A percentile compares a stretch with the other conserved stretches of the same genome.
phyloP scores from a whole-genome alignment of 352 stramenopile genomes.

The Pelagophyceae sp. region DNA sequence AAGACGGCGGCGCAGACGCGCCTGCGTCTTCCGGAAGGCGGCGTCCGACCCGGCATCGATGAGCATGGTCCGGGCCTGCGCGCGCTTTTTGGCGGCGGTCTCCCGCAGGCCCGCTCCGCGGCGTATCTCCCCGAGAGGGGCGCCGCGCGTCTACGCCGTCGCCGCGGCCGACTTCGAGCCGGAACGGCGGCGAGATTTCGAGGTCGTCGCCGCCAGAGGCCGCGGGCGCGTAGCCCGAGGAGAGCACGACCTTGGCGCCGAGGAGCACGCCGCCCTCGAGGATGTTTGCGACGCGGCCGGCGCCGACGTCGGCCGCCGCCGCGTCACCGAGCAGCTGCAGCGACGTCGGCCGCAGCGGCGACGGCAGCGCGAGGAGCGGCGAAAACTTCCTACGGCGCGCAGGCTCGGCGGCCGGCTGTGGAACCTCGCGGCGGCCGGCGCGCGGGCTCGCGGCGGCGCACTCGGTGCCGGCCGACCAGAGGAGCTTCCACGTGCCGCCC shows the following conservation, averaged over 20 bases:
- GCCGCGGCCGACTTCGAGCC: constrained; percentile 38
- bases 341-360: constrained; percentile 40
- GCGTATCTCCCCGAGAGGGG: too few relatives aligned
- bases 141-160: constrained; percentile 10
- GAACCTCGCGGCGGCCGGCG: too few relatives aligned
- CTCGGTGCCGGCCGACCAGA: background rate
- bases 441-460: background rate
- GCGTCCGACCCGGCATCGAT: constrained; percentile 46
- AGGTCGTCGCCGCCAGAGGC: constrained; percentile 30
- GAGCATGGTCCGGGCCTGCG: constrained; percentile 32
- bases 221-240: constrained; percentile 31
- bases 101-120: too few relatives aligned
- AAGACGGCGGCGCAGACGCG: too few relatives aligned
- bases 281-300: background rate
- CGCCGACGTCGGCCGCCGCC: constrained; percentile 36
- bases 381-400: constrained; percentile 42
- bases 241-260: constrained; percentile 33
- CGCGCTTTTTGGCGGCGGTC: too few relatives aligned
- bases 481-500: background rate
- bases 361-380: constrained; percentile 44
- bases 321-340: constrained; percentile 44
- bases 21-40: constrained; percentile 39
- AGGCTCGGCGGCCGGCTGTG: too few relatives aligned
- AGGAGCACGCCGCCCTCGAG: constrained; percentile 33
- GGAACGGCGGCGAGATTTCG: constrained; percentile 50